Base-by-base conservation (phyloP, 2,329 filamentous ascomycete species). In the Daldinia sp. region DNA sequence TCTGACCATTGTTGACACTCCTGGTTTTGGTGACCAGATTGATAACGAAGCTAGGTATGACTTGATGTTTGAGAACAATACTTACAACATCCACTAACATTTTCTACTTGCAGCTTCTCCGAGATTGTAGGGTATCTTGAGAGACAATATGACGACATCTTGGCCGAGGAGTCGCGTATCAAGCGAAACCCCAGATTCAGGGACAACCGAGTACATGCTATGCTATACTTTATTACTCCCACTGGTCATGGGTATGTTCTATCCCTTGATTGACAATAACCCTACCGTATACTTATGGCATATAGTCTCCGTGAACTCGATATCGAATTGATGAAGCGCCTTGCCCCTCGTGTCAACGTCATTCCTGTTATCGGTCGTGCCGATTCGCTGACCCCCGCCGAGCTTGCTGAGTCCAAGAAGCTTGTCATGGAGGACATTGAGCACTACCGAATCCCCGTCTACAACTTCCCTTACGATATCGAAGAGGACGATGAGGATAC, bases 121-220 rank as follows among this genome's bases (percentile, higher is more conserved):
- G 95, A 98, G 81, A 99, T 99, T 75, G 94, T 97, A 72, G 94
- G 94, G 72, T 97, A 96, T 82, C 92, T 99, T 75, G 95, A 99
- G 86, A 89, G 94, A 83, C 94, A 99, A 88, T 98, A 98, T 81
- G 95, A 99, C 81, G 94, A 98, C 79, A 98, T 99, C 85, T 87
- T 99, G 73, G 94, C 95, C 67, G 94, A 98, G 83, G 95, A 99
- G 84, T 98, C 95, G 75, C 93, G 95, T 85, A 99, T 99, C 86
- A 99, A 99, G 92, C 95, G 95, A 93, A 99, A 99, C 85, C 95
- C 95, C 73, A 90, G 95, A 76, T 99, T 99, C 90, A 90, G 95
- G 77, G 95, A 99, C 83, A 98, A 99, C 84, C 92, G 95, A 83
- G 93, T 99, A 49, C 95, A 99, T 77, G 95, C 94, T 71, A 89